Evolutionary conservation across 2,329 filamentous ascomycete genomes (phyloP).

Genomic region (Arthrobotrys megalospora): DNA sequence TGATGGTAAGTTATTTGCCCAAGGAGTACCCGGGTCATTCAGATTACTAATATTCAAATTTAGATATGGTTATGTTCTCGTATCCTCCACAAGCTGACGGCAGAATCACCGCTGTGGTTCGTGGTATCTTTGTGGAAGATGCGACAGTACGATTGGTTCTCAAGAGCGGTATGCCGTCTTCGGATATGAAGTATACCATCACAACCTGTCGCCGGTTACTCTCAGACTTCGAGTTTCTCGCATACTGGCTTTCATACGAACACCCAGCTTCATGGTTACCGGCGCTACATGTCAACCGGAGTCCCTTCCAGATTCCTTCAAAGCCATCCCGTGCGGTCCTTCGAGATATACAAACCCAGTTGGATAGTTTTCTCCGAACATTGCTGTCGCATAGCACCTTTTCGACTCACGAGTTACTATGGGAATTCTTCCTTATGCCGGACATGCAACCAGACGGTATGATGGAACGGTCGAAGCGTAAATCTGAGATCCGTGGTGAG

Average conservation of each 20-base stretch:
- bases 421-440: constrained; percentile 98
- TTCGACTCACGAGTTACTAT: constrained; percentile 94
- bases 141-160: constrained; percentile 91
- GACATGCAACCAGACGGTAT: constrained; percentile 93
- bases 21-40: neutral
- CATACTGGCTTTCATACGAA: constrained; percentile 85
- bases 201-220: constrained; percentile 92
- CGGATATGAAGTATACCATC: constrained; percentile 83
- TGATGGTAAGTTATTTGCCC: constrained; percentile 71
- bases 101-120: constrained; percentile 90
- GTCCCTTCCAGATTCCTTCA: constrained; percentile 92
- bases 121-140: constrained; percentile 97
- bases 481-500: constrained; percentile 85
- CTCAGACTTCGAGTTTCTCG: constrained; percentile 90
- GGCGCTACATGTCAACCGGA: constrained; percentile 80
- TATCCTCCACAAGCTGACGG: constrained; percentile 80
- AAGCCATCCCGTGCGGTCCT: constrained; percentile 89
- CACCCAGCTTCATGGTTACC: constrained; percentile 97
- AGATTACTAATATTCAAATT: neutral
- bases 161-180: constrained; percentile 91
- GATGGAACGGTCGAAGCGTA: constrained; percentile 86
- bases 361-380: constrained; percentile 90
- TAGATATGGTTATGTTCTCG: constrained; percentile 86
- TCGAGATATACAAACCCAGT: constrained; percentile 86
- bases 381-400: constrained; percentile 92